phyloP scores from a whole-genome alignment of 192 early-diverging fungal genomes.

The Coemansia sp. region DNA sequence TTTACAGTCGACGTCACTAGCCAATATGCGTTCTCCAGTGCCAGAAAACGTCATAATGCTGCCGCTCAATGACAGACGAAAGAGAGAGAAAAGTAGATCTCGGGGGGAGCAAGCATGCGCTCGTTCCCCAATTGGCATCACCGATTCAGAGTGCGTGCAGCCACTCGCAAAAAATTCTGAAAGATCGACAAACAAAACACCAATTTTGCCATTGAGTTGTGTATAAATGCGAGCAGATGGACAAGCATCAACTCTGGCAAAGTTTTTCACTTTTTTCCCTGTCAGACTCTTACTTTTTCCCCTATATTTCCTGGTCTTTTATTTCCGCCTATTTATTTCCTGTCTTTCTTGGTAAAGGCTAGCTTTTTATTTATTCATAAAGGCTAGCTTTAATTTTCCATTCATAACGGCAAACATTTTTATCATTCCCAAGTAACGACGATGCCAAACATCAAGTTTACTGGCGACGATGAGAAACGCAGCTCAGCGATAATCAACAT shows the following conservation, averaged over 20 bases:
- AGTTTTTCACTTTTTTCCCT: background rate
- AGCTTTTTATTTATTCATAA: too few species aligned
- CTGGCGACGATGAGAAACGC: conserved; percentile 12
- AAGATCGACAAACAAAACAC: conserved; percentile 52
- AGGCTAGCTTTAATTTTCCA: too few species aligned
- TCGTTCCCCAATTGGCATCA: background rate
- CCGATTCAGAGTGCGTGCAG: too few species aligned
- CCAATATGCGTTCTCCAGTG: too few species aligned
- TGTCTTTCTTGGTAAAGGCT: too few species aligned
- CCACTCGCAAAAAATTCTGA: conserved; percentile 61
- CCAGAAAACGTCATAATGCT: background rate
- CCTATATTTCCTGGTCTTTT: background rate
- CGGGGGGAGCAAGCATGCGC: background rate
- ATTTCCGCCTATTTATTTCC: background rate
- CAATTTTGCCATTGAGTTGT: too few species aligned
- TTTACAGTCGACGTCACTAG: too few species aligned
- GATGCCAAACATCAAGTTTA: conserved; percentile 24
- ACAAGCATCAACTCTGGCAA: too few species aligned
- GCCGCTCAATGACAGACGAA: too few species aligned
- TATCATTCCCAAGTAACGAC: too few species aligned
- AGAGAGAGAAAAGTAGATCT: background rate
- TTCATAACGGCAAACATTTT: too few species aligned
- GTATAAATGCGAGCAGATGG: background rate
- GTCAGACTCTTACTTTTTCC: background rate
- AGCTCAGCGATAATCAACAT: conserved; percentile 38